Evolutionary conservation across 2,329 filamentous ascomycete genomes (phyloP).

Genomic region (Sclerotinia spermophila): DNA sequence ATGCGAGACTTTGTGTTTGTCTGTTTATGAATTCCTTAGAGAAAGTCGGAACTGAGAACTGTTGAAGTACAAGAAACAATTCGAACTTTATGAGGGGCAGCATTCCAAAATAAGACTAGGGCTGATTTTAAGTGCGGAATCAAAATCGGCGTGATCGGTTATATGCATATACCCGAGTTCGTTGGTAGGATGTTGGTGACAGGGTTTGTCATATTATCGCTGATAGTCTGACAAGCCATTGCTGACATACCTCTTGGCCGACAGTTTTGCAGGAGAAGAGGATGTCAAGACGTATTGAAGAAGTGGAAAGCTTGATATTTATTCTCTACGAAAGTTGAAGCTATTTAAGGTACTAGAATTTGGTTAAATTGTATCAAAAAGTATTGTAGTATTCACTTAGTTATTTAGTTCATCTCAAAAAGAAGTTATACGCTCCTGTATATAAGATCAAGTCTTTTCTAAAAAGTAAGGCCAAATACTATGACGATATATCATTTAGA

Average conservation of each 20-base stretch:
- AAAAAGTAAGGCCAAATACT: no score
- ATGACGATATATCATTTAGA: no score
- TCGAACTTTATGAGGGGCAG: not conserved
- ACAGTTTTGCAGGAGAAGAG: not conserved
- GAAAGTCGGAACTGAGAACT: not conserved
- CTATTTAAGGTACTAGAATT: no score
- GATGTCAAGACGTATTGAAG: no score
- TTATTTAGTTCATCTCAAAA: no score
- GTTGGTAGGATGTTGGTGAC: not conserved
- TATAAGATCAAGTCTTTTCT: no score
- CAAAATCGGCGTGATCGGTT: not conserved
- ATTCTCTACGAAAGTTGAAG: no score
- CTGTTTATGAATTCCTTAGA: not conserved
- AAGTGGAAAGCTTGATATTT: no score
- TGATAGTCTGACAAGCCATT: not conserved
- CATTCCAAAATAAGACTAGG: not conserved
- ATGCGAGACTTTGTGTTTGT: not conserved
- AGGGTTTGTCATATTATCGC: not conserved
- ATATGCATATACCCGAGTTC: not conserved
- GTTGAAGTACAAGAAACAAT: not conserved
- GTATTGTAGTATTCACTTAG: no score
- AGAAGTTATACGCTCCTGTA: no score
- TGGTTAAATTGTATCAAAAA: no score
- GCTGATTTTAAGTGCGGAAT: not conserved
- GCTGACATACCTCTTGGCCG: not conserved